Evolutionary conservation across 2,329 filamentous ascomycete genomes (phyloP).

Genomic region (Colletotrichum sp.): DNA sequence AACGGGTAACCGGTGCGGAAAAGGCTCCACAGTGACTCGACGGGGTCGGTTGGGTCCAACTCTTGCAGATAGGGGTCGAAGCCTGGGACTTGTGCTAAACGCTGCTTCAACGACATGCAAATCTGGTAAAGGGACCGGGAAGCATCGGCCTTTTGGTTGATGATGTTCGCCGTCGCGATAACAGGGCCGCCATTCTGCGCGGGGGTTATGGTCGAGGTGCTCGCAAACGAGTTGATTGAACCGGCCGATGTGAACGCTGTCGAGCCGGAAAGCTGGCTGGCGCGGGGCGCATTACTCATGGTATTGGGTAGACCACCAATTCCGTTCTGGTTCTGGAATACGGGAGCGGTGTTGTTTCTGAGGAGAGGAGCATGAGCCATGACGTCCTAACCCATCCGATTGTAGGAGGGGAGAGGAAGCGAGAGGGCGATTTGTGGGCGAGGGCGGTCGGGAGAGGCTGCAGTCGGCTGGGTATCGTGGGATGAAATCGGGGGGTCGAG

Average conservation of each 20-base stretch:
- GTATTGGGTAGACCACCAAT: constrained; percentile 49
- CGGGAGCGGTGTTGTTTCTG: constrained; percentile 63
- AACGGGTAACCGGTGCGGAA: constrained; percentile 85
- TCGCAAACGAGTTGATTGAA: constrained; percentile 56
- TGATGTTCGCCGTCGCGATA: constrained; percentile 87
- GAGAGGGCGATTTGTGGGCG: background rate
- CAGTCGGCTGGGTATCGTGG: constrained; percentile 4
- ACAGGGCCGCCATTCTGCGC: constrained; percentile 63
- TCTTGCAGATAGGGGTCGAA: constrained; percentile 79
- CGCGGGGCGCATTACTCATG: constrained; percentile 60
- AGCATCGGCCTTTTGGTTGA: constrained; percentile 95
- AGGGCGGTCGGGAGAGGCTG: background rate
- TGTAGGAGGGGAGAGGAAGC: background rate
- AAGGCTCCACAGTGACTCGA: constrained; percentile 89
- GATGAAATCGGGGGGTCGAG: background rate
- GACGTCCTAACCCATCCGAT: constrained; percentile 49
- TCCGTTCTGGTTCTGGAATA: constrained; percentile 55
- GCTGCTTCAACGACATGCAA: constrained; percentile 82
- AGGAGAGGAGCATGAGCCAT: constrained; percentile 67
- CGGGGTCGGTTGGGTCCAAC: constrained; percentile 76
- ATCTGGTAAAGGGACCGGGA: constrained; percentile 94
- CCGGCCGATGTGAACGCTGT: constrained; percentile 60
- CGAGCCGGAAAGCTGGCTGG: constrained; percentile 68
- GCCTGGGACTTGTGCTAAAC: constrained; percentile 81
- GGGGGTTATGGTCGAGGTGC: constrained; percentile 44